These are phyloP conservation scores for Fusarium foetens DNA, from an alignment of 2,329 filamentous ascomycete genomes.

Conservation along the genomic window DNA sequence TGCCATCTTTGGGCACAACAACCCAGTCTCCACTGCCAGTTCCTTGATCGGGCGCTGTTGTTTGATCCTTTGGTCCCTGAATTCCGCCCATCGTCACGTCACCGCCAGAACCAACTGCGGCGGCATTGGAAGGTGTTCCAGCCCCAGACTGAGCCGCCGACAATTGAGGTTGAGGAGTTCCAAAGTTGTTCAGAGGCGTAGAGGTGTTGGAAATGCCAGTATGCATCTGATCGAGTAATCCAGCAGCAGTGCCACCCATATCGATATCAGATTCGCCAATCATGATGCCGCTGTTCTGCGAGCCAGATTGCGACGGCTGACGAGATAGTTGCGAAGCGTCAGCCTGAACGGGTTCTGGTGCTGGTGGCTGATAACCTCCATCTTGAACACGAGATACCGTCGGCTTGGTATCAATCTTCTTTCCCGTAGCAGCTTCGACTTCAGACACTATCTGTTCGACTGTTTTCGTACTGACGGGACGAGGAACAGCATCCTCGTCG, in stretches of 20 bases:
- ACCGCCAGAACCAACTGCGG: constrained; percentile 54
- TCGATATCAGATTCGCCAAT: constrained; percentile 71
- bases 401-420: constrained; percentile 71
- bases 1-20: constrained; percentile 73
- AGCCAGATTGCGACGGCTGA: constrained; percentile 64
- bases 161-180: constrained; percentile 68
- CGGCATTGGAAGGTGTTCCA: constrained; percentile 64
- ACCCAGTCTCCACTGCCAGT: constrained; percentile 76
- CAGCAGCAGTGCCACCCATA: constrained; percentile 72
- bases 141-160: constrained; percentile 66
- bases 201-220: constrained; percentile 68
- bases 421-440: constrained; percentile 77
- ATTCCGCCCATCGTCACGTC: constrained; percentile 66
- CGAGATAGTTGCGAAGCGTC: constrained; percentile 57
- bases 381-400: constrained; percentile 78
- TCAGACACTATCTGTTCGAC: constrained; percentile 79
- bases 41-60: constrained; percentile 60
- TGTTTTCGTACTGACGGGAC: constrained; percentile 58
- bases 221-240: constrained; percentile 75
- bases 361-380: constrained; percentile 76
- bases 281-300: constrained; percentile 65
- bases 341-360: constrained; percentile 56
- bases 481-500: constrained; percentile 57
- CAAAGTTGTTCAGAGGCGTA: constrained; percentile 69
- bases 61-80: constrained; percentile 48